Base-by-base conservation (phyloP, 2,329 filamentous ascomycete species). In the Ceratocystis alfenasii region DNA sequence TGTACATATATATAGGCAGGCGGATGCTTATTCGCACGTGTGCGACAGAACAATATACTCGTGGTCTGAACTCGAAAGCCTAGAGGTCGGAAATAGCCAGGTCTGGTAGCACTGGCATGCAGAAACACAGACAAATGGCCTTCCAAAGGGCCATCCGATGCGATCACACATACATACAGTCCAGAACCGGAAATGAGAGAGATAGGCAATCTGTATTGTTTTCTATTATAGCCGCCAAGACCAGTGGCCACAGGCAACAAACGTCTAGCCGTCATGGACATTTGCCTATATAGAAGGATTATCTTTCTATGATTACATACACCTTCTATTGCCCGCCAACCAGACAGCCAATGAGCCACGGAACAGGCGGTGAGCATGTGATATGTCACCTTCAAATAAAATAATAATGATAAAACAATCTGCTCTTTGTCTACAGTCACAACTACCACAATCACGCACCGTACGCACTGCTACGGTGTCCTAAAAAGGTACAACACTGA, bases 341-440 rank as follows among this genome's bases (percentile, higher is more conserved):
- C 12, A 15, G 55, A 22, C 15, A 33, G 8, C 55, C 28, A 36
- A 15, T 33, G 55, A 53, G 5, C 28, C 55, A 50, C 55, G 17
- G 28, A 59, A 59, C 28, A 59, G 33, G 55, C 55, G 55, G 55
- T 59, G 55, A 59, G 55, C 55, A 59, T 59, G 55, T 57, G 53
- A 57, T 57, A 57, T 57, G 53, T 57, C 53, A 57, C 53, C 20
- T 30, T 57, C 25, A 36, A 36, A 10, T 7, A 36, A 10, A 10
- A 36, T 30, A 59, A 20, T 59, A 30, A 10, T 6, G 6, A 33
- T 3, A 59, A 59, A 33, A 59, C 17, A 59, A 36, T 5, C 25
- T 33, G 5, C 17, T 12, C 55, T 20, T 30, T 30, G 15, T 59
- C 5, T 25, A 53, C 12, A 10, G 12, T 5, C 8, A 53, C 12